A percentile compares a stretch with the other conserved stretches of the same genome.
phyloP scores from a whole-genome alignment of 768 basidiomycete genomes.

The Hygrophorus russula region DNA sequence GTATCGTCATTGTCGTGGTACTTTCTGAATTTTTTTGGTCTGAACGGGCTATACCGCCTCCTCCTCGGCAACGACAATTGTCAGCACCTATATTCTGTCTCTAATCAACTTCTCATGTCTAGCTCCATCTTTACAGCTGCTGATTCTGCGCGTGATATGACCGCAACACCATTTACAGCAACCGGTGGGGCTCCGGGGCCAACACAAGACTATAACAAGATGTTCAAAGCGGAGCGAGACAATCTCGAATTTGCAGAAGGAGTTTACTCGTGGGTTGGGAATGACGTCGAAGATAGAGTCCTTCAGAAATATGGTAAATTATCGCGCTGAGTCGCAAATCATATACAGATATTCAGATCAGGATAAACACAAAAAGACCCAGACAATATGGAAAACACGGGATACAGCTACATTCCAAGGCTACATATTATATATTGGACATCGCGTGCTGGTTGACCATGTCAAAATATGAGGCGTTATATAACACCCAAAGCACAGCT shows the following conservation, averaged over 20 bases:
- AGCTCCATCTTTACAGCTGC: conserved; percentile 42
- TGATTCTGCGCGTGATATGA: conserved; percentile 68
- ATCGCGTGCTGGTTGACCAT: not conserved
- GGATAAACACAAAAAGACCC: not conserved
- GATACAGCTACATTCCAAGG: conserved; percentile 19
- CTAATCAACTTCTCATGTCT: conserved; percentile 8
- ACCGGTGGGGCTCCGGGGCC: conserved; percentile 39
- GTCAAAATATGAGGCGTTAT: too few species aligned
- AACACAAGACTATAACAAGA: conserved; percentile 77
- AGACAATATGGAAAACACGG: conserved; percentile 9
- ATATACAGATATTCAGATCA: conserved; percentile 4
- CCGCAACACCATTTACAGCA: conserved; percentile 54
- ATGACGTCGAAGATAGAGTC: conserved; percentile 70
- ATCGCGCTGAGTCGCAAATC: conserved; percentile 18
- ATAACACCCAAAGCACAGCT: too few species aligned
- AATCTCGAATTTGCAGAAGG: conserved; percentile 90
- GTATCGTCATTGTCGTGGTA: conserved; percentile 99
- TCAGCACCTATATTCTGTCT: conserved; percentile 25
- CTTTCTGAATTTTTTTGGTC: conserved; percentile 96
- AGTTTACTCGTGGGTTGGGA: conserved; percentile 72
- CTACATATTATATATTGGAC: not conserved
- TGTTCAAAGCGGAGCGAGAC: conserved; percentile 86
- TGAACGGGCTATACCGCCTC: conserved; percentile 92
- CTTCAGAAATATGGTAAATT: conserved; percentile 68
- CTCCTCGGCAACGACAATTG: conserved; percentile 86